These are phyloP conservation scores for Puya raimondii DNA, from an alignment of 176 grass and related monocot species.

Conservation along the genomic window DNA sequence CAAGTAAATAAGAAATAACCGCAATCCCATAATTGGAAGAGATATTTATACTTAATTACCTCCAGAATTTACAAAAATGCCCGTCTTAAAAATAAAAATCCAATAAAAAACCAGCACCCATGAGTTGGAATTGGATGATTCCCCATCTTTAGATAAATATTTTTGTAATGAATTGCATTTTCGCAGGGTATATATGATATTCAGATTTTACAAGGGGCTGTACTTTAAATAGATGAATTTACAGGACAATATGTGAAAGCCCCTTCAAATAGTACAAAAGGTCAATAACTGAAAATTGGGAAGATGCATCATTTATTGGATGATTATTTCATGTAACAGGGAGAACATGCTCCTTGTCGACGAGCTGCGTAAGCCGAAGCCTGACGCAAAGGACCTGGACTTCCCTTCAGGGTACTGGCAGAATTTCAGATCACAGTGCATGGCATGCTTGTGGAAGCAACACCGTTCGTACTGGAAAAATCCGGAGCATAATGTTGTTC, in stretches of 20 bases:
- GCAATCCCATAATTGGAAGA: background rate
- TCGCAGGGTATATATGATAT: too few species aligned
- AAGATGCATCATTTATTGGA: conserved; percentile 14
- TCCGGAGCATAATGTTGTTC: conserved; percentile 72
- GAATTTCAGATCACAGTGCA: conserved; percentile 44
- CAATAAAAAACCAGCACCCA: background rate
- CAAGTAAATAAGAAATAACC: conserved; percentile 31
- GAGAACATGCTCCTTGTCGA: conserved; percentile 60
- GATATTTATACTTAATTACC: too few species aligned
- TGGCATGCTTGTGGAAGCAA: conserved; percentile 89
- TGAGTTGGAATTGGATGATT: background rate
- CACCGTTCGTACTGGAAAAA: conserved; percentile 95
- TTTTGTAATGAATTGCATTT: background rate
- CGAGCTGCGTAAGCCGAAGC: conserved; percentile 42
- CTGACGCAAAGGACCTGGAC: conserved; percentile 41
- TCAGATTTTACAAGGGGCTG: too few species aligned
- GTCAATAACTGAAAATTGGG: conserved; percentile 9
- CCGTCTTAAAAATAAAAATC: too few species aligned
- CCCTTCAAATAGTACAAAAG: background rate
- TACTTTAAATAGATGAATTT: background rate
- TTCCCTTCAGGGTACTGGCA: conserved; percentile 59
- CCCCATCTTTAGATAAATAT: background rate
- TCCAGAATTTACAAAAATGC: too few species aligned
- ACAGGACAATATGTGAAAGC: too few species aligned
- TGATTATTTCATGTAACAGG: conserved; percentile 30